Base-by-base conservation (phyloP, 2,329 filamentous ascomycete species). In the Diaporthe sp. region DNA sequence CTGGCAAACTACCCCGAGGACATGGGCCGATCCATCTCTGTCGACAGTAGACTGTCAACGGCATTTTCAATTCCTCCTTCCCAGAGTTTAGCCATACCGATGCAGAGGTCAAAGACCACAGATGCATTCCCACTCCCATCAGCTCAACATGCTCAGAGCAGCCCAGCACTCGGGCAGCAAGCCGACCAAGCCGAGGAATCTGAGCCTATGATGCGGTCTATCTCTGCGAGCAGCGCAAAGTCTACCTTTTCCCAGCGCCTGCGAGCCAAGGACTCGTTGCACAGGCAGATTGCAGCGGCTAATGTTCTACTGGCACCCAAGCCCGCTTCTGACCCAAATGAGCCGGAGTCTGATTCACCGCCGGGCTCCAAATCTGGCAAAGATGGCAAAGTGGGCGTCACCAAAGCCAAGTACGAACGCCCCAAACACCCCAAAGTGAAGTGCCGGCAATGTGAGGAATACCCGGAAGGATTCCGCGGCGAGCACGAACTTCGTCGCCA, bases 401-500 rank as follows among this genome's bases (percentile, higher is more conserved):
- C 81, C 35, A 88, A 85, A 77, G 81, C 84, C 71, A 80, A 84
- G 51, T 88, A 89, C 75, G 84, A 87, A 66, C 92, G 94, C 22
- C 93, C 93, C 35, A 90, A 90, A 78, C 92, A 94, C 75, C 89
- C 90, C 47, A 94, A 94, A 82, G 91, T 94, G 75, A 90, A 89
- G 80, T 97, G 95, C 81, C 81, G 84, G 2, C 85, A 90, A 74
- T 98, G 95, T 84, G 88, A 88, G 69, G 92, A 94, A 72, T 90
- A 94, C 70, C 92, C 92, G 0, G 90, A 93, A 25, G 95, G 94
- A 58, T 97, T 97, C 83, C 92, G 95, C 44, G 95, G 95, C 71
- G 94, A 96, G 32, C 95, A 97, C 81, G 95, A 98, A 82, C 88
- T 94, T 35, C 89, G 91, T 56, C 88, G 93, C 25, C 93, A 95